Evolutionary conservation across 2,329 filamentous ascomycete species (phyloP).

Genomic region (Penicillium hordei): DNA sequence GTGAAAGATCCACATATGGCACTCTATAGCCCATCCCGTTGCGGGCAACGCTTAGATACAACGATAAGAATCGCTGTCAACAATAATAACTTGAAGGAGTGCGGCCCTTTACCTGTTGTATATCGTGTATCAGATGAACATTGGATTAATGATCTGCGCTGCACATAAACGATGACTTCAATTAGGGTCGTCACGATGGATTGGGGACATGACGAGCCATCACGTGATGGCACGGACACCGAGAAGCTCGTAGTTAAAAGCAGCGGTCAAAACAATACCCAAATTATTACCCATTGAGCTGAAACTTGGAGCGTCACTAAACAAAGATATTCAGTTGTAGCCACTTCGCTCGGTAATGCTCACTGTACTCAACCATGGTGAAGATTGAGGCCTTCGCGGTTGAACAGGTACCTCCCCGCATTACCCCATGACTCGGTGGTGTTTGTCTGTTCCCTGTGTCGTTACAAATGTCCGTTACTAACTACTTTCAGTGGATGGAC

Average conservation of each 20-base stretch:
- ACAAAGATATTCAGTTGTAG: not conserved
- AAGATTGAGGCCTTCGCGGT: constrained; percentile 53
- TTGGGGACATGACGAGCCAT: too few species aligned
- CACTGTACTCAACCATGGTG: constrained; percentile 34
- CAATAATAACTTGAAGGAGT: too few species aligned
- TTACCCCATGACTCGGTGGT: constrained; percentile 6
- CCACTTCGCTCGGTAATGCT: not conserved
- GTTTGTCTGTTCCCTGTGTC: not conserved
- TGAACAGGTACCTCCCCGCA: constrained; percentile 60
- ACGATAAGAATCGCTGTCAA: too few species aligned
- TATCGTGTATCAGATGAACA: too few species aligned
- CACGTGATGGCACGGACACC: not conserved
- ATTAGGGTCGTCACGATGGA: too few species aligned
- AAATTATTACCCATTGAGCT: not conserved
- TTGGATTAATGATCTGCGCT: too few species aligned
- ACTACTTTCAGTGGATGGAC: constrained; percentile 55
- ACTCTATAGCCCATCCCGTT: too few species aligned
- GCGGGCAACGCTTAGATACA: too few species aligned
- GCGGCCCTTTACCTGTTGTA: too few species aligned
- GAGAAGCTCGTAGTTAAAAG: not conserved
- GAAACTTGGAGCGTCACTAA: not conserved
- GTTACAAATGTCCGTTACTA: not conserved
- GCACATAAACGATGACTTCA: too few species aligned
- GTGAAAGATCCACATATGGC: too few species aligned
- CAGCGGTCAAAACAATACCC: not conserved